These are phyloP conservation scores for Agaricales sp. DNA, from an alignment of 1,284 basidiomycete genomes.

Conservation along the genomic window DNA sequence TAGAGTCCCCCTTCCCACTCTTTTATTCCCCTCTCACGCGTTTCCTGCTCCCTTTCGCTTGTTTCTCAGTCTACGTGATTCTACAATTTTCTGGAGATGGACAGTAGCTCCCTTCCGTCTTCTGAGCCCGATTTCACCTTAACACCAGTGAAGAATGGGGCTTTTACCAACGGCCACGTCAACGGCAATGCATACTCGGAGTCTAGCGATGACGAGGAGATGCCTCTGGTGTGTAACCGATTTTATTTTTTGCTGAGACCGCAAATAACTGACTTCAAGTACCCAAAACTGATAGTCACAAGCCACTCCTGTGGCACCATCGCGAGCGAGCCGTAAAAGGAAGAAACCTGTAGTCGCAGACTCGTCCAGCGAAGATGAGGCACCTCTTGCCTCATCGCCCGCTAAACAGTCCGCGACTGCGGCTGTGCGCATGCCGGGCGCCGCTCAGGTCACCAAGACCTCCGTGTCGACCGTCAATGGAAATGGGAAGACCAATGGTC, in stretches of 20 bases:
- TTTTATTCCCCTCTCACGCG: constrained; percentile 12
- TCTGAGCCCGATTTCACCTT: too few species aligned
- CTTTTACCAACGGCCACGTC: constrained; percentile 22
- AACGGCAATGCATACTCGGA: constrained; percentile 38
- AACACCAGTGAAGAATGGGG: constrained; percentile 22
- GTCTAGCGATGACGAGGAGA: constrained; percentile 59
- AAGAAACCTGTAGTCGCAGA: constrained; percentile 41
- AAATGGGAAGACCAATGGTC: constrained; percentile 28
- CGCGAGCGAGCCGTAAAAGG: constrained; percentile 41
- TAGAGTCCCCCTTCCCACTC: constrained; percentile 6
- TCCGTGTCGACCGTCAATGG: constrained; percentile 23
- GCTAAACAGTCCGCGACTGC: constrained; percentile 36
- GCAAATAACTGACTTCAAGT: constrained; percentile 15
- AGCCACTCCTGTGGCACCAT: constrained; percentile 32
- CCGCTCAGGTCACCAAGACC: constrained; percentile 26
- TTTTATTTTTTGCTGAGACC: constrained; percentile 4
- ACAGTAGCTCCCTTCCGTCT: constrained; percentile 41
- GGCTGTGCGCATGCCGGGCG: constrained; percentile 32
- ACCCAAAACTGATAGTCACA: constrained; percentile 33
- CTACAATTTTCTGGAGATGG: constrained; percentile 25
- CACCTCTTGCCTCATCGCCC: constrained; percentile 61
- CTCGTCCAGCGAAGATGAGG: constrained; percentile 58
- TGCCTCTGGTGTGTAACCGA: constrained; percentile 50
- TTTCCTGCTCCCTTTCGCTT: constrained; percentile 13
- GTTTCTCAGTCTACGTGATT: constrained; percentile 12